A percentile compares a stretch with the other conserved stretches of the same genome.
These are phyloP conservation scores for Alternaria angustiovoidea DNA, from an alignment of 2,329 filamentous ascomycete species.

Conservation along the genomic window DNA sequence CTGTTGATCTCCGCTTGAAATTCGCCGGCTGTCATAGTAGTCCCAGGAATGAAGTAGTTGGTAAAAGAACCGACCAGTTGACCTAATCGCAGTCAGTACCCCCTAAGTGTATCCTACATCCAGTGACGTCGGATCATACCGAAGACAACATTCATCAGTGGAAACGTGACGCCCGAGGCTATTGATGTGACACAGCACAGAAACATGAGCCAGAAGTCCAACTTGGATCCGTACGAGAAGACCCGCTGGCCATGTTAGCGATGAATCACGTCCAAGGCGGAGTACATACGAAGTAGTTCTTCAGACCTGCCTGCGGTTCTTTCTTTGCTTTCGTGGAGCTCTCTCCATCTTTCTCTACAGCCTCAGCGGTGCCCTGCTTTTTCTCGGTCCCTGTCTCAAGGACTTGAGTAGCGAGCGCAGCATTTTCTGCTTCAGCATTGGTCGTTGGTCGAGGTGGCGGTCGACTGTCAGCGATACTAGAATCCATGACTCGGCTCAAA, in stretches of 20 bases:
- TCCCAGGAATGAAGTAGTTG: slow-evolving; percentile 59
- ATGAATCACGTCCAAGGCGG: not conserved
- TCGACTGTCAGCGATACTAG: not conserved
- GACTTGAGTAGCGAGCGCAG: slow-evolving; percentile 9
- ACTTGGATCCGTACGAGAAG: slow-evolving; percentile 41
- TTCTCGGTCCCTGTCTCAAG: not conserved
- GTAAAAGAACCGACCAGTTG: slow-evolving; percentile 63
- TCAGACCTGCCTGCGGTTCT: slow-evolving; percentile 29
- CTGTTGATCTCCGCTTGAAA: slow-evolving; percentile 61
- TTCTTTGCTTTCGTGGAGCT: slow-evolving; percentile 24
- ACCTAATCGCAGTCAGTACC: slow-evolving; percentile 25
- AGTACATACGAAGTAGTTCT: slow-evolving; percentile 47
- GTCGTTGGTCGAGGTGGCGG: slow-evolving; percentile 10
- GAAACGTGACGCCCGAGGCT: slow-evolving; percentile 52
- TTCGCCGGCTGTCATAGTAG: slow-evolving; percentile 54
- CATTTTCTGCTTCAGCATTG: slow-evolving; percentile 7
- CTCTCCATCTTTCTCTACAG: slow-evolving; percentile 12
- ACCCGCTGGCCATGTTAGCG: slow-evolving; percentile 39
- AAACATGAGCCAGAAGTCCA: slow-evolving; percentile 43
- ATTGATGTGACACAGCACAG: slow-evolving; percentile 42
- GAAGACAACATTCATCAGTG: slow-evolving; percentile 68
- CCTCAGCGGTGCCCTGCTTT: slow-evolving; percentile 5
- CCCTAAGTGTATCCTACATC: not conserved
- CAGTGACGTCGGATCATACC: slow-evolving; percentile 45
- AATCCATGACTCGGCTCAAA: slow-evolving; percentile 5